phyloP scores from a whole-genome alignment of 2,329 filamentous ascomycete species.

The Biscogniauxia mediterranea region DNA sequence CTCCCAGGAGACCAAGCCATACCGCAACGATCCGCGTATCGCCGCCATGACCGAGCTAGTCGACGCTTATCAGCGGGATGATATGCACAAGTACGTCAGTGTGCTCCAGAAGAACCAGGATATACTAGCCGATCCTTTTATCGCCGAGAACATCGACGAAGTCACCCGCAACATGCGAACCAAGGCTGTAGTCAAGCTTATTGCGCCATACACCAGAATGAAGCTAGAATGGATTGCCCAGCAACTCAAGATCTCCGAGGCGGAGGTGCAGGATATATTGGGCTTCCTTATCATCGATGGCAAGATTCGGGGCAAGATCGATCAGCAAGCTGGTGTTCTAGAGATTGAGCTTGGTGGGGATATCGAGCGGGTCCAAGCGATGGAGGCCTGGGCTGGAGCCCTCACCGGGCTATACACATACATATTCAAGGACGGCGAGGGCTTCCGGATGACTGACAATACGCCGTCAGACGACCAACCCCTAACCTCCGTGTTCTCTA shows the following conservation, averaged over 20 bases:
- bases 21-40: constrained; percentile 92
- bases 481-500: constrained; percentile 7
- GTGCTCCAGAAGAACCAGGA: constrained; percentile 86
- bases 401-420: constrained; percentile 68
- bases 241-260: constrained; percentile 83
- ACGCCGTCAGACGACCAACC: constrained; percentile 18
- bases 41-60: constrained; percentile 97
- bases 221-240: constrained; percentile 83
- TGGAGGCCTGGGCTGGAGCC: constrained; percentile 70
- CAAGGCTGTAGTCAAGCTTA: constrained; percentile 88
- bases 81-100: constrained; percentile 86
- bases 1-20: constrained; percentile 97
- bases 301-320: constrained; percentile 82
- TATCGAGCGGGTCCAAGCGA: constrained; percentile 68
- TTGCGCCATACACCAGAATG: constrained; percentile 93
- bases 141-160: constrained; percentile 98
- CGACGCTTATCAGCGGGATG: constrained; percentile 92
- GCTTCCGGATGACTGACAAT: constrained; percentile 21
- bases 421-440: constrained; percentile 66
- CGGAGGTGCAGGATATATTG: constrained; percentile 93
- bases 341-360: constrained; percentile 75
- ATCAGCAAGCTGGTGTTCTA: constrained; percentile 82
- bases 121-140: constrained; percentile 88
- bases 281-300: constrained; percentile 90
- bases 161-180: constrained; percentile 98